Evolutionary conservation across 495 filamentous ascomycete species (phyloP).

Genomic region (Sordaria brevicollis): DNA sequence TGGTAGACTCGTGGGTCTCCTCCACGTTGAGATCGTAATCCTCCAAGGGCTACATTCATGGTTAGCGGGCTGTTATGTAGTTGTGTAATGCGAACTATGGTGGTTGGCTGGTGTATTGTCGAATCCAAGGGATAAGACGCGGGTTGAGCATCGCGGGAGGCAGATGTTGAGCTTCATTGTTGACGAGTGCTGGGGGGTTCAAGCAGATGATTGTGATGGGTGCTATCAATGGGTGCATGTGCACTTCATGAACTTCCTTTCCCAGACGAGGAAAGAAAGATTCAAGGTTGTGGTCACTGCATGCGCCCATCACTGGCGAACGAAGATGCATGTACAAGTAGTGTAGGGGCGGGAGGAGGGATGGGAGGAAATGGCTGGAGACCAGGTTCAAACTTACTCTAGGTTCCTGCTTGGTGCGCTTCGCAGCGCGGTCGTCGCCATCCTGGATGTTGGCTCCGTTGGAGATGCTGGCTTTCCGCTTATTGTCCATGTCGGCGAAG

Average conservation of each 20-base stretch:
- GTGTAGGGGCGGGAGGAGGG: neutral
- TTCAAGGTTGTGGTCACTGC: neutral
- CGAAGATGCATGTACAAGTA: neutral
- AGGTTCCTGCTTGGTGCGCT: slow-evolving; percentile 41
- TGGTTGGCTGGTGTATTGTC: neutral
- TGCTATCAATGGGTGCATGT: neutral
- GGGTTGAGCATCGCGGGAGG: neutral
- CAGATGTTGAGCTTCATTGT: neutral
- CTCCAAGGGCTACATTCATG: slow-evolving; percentile 10
- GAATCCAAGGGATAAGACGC: neutral
- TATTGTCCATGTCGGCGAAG: slow-evolving; percentile 48
- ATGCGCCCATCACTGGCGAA: neutral
- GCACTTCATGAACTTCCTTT: neutral
- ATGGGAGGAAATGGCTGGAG: neutral
- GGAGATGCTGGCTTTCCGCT: slow-evolving; percentile 49
- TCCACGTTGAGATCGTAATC: slow-evolving; percentile 32
- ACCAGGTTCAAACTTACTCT: slow-evolving; percentile 17
- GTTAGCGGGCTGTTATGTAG: slow-evolving; percentile 4
- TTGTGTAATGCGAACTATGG: neutral
- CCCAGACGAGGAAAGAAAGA: neutral
- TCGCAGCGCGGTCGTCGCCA: slow-evolving; percentile 47
- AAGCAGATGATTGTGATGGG: neutral
- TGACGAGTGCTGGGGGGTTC: neutral
- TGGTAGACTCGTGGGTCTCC: slow-evolving; percentile 54
- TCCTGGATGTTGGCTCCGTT: slow-evolving; percentile 28